Conservation (phyloP, 352 stramenopile genomes). For the Sclerospora graminicola region DNA sequence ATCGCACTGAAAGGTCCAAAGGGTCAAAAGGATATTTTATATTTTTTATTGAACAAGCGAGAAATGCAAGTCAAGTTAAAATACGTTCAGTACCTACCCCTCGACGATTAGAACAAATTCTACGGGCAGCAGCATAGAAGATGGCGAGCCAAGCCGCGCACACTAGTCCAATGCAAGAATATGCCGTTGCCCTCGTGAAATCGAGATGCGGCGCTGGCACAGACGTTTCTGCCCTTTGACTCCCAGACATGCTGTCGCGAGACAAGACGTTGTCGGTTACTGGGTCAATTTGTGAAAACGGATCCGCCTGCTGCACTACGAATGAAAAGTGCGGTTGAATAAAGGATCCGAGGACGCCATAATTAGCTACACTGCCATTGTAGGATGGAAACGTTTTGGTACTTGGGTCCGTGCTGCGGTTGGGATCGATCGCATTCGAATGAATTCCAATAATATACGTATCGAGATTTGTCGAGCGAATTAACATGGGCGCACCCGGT, state of each 20-base stretch:
- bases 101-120: slow-evolving; percentile 14
- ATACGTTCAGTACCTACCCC: not conserved
- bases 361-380: slow-evolving; percentile 30
- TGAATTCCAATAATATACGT: slow-evolving; percentile 62
- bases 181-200: slow-evolving; percentile 25
- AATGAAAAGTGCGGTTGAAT: slow-evolving; percentile 37
- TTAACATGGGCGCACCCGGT: slow-evolving; percentile 43
- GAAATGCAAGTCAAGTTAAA: too few species aligned
- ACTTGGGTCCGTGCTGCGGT: not conserved
- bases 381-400: slow-evolving; percentile 13
- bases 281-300: slow-evolving; percentile 1
- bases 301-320: slow-evolving; percentile 9
- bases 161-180: slow-evolving; percentile 47
- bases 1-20: not conserved
- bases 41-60: too few species aligned
- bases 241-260: not conserved
- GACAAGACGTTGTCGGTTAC: slow-evolving; percentile 8
- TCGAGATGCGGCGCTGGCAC: slow-evolving; percentile 3
- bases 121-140: slow-evolving; percentile 38
- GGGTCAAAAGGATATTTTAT: too few species aligned
- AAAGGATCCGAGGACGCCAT: slow-evolving; percentile 38
- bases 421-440: slow-evolving; percentile 28
- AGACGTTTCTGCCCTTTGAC: slow-evolving; percentile 1
- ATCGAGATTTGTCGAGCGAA: slow-evolving; percentile 38
- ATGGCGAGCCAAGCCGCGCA: slow-evolving; percentile 35